Base-by-base conservation (phyloP, 108 stramenopile species). In the Poteriospumella lacustris region DNA sequence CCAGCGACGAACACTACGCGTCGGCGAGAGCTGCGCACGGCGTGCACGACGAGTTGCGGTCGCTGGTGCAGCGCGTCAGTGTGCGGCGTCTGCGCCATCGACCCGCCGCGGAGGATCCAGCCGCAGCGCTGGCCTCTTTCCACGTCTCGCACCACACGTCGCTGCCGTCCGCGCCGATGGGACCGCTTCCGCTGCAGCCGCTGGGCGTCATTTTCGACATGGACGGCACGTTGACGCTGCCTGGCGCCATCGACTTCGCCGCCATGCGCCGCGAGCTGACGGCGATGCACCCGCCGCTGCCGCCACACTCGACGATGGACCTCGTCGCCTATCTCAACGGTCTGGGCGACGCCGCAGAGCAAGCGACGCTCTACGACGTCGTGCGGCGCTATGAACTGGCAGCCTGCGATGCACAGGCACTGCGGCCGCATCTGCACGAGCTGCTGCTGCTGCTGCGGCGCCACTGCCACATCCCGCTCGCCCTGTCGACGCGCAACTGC, bases 141-240 rank as follows among this genome's bases (percentile, higher is more conserved):
- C n/a, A n/a, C n/a, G n/a, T n/a, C n/a, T n/a, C n/a, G n/a, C n/a
- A n/a, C n/a, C n/a, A n/a, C n/a, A n/a, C n/a, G n/a, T n/a, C n/a
- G n/a, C n/a, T n/a, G n/a, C n/a, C n/a, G n/a, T n/a, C n/a, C n/a
- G n/a, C n/a, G 15, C 9, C 15, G 47, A 9, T 52, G 19, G 9
- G 15, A 19, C 47, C 47, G 47, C 47, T 52, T 9, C 15, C 47
- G 47, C 19, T 52, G 47, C 47, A 15, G 47, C 60, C 60, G 3
- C 9, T 64, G 29, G 79, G 79, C 9, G 29, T 79, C 79, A 79
- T 79, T 28, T 79, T 79, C 9, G 79, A 79, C 58, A 79, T 79
- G 79, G 79, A 79, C 58, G 79, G 79, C 33, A 79, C 79, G 12
- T 68, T 79, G 26, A 79, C 79, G n/a, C 33, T 24, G 70, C 79